Evolutionary conservation across 495 filamentous ascomycete genomes (phyloP), one percentile per base, ranked within the genome.

Genomic region (Lasiosphaeria miniovina): DNA sequence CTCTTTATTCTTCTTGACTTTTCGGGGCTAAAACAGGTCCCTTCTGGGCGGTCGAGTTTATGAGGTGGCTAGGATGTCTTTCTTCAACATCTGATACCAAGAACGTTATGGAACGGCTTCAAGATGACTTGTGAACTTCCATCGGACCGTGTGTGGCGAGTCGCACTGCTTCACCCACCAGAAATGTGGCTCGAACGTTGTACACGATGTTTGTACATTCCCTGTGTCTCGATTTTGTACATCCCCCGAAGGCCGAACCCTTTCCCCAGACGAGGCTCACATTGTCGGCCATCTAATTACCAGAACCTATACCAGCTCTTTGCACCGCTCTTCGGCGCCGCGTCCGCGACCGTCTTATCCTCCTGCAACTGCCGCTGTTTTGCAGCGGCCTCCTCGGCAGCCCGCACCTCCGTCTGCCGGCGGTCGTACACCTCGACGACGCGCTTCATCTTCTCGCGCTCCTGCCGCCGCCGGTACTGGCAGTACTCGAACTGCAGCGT

Each of bases 401-500:
- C 71, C 49, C 65, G 12, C 33, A 10, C 8, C 56, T 75, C 52
- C 14, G 57, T 60, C 68, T 89, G 84, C 69, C 89, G 82, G 57
- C 83, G 76, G 62, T 91, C 86, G 69, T 96, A 88, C 56, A 96
- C 79, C 67, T 93, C 88, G 33, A 93, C 83, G 8, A 87, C 88
- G 59, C 90, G 75, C 64, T 89, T 86, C 83, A 98, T 88, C 52
- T 90, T 87, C 55, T 84, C 83, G 67, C 84, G 80, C 74, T 96
- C 93, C 59, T 84, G 76, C 41, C 80, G 71, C 60, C 93, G 83
- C 43, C 78, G 80, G 58, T 82, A 82, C 65, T 90, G 86, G 74
- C 92, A 98, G 62, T 86, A 90, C 74, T 96, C 90, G 71, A 91
- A 90, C 53, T 85, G 84, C 51, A 77, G 76, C 17, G 89, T 70